Percentiles rank a stretch among this genome's conserved stretches.
These are phyloP conservation scores for Sisymbrium irio DNA, from an alignment of 345 rosid species.

Conservation along the genomic window DNA sequence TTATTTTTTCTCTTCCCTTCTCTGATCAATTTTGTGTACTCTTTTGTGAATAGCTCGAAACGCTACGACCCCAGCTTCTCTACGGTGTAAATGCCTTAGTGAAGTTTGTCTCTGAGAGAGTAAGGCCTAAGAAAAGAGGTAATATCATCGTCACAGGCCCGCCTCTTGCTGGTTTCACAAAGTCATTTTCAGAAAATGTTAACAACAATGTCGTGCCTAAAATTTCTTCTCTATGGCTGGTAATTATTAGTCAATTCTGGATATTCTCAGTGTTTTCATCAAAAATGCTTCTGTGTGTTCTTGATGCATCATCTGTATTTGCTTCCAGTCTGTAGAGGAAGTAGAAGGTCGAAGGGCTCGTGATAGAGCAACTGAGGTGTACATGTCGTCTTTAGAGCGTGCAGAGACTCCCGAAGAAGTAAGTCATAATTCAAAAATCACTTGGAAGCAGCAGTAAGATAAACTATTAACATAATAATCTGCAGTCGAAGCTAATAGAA, in stretches of 20 bases:
- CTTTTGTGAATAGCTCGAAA: conserved; percentile 28
- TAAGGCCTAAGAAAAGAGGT: conserved; percentile 45
- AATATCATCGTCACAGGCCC: conserved; percentile 42
- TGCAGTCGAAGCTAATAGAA: conserved; percentile 38
- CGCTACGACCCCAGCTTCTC: conserved; percentile 31
- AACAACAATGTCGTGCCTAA: conserved; percentile 36
- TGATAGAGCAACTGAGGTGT: conserved; percentile 40
- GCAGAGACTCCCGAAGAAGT: conserved; percentile 42
- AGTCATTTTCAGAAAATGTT: conserved; percentile 35
- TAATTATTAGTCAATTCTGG: conserved; percentile 5
- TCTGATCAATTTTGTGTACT: background rate
- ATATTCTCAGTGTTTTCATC: conserved; percentile 4
- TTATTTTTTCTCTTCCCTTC: background rate
- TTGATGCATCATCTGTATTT: conserved; percentile 15
- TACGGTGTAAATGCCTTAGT: conserved; percentile 29
- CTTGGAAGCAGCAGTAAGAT: conserved; percentile 1
- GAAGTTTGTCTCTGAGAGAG: conserved; percentile 41
- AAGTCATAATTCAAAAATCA: conserved; percentile 10
- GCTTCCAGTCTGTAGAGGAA: conserved; percentile 39
- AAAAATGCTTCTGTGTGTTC: background rate
- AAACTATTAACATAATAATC: conserved; percentile 1
- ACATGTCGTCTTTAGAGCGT: conserved; percentile 38
- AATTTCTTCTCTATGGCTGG: conserved; percentile 42
- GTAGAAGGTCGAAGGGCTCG: conserved; percentile 38
- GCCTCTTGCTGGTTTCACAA: conserved; percentile 43